These are phyloP conservation scores for Rhipidocladum racemiflorum DNA, from an alignment of 176 grass and related monocot genomes.

Conservation along the genomic window DNA sequence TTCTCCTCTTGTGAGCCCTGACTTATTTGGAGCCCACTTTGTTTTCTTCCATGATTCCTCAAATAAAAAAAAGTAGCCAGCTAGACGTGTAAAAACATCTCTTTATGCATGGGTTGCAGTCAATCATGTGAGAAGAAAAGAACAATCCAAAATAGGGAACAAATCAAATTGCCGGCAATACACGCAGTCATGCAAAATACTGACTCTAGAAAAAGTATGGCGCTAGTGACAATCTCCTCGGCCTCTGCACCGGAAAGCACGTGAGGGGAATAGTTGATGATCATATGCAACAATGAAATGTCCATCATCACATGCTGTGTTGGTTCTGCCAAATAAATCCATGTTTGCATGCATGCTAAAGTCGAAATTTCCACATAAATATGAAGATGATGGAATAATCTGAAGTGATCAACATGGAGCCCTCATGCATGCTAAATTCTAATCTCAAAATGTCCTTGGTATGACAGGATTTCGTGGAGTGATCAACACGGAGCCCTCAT, in stretches of 20 bases:
- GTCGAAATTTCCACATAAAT: background rate
- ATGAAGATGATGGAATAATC: background rate
- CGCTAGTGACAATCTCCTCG: constrained; percentile 19
- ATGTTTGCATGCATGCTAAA: background rate
- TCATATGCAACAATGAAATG: constrained; percentile 2
- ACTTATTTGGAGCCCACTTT: constrained; percentile 2
- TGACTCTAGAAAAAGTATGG: constrained; percentile 15
- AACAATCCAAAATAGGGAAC: constrained; percentile 27
- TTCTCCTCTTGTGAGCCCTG: background rate
- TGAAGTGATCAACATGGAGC: background rate
- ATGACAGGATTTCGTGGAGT: constrained; percentile 1
- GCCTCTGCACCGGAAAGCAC: constrained; percentile 20
- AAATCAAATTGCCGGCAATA: constrained; percentile 27
- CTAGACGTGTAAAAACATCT: background rate
- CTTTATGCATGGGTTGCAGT: background rate
- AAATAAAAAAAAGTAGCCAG: background rate
- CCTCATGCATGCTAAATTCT: background rate
- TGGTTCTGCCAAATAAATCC: constrained; percentile 1
- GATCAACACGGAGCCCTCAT: background rate
- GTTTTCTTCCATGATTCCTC: background rate
- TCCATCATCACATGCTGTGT: constrained; percentile 7
- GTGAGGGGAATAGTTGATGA: background rate
- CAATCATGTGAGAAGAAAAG: constrained; percentile 22
- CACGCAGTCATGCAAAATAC: constrained; percentile 20
- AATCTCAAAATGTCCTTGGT: background rate